Evolutionary conservation across 2,329 filamentous ascomycete species (phyloP).

Genomic region (Helotiales sp.): DNA sequence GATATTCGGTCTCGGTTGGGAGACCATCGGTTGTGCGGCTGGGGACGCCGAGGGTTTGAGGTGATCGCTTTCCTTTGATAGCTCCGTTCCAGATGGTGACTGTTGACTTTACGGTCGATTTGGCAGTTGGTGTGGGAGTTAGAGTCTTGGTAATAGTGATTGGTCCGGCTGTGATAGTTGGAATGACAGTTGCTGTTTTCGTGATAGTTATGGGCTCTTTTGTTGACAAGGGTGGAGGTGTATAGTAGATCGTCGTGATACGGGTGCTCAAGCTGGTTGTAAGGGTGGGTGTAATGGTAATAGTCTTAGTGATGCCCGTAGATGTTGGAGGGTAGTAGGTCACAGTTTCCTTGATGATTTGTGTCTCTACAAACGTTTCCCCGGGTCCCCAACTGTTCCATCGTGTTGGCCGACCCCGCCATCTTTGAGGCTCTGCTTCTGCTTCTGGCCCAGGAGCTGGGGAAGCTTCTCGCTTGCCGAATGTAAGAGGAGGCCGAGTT

Average conservation of each 20-base stretch:
- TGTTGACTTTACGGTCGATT: not conserved
- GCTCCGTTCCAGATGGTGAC: constrained; percentile 1
- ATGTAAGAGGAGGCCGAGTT: not conserved
- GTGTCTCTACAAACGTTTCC: not conserved
- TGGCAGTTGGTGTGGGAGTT: not conserved
- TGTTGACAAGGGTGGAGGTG: not conserved
- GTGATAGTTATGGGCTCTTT: not conserved
- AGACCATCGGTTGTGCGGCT: not conserved
- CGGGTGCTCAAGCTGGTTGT: not conserved
- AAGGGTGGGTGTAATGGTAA: not conserved
- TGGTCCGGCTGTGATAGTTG: not conserved
- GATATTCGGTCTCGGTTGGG: not conserved
- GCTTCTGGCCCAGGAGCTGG: not conserved
- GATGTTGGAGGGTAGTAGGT: constrained; percentile 4
- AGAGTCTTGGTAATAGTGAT: not conserved
- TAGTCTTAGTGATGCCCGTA: not conserved
- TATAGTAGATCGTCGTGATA: not conserved
- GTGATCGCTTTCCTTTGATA: not conserved
- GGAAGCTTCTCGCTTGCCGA: not conserved
- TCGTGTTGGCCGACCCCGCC: not conserved
- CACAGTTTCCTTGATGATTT: not conserved
- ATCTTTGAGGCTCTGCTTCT: not conserved
- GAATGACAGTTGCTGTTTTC: not conserved
- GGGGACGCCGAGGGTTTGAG: not conserved
- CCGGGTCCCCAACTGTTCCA: not conserved